Evolutionary conservation across 306 rosid species (phyloP).

Genomic region (Begonia fuchsioides): DNA sequence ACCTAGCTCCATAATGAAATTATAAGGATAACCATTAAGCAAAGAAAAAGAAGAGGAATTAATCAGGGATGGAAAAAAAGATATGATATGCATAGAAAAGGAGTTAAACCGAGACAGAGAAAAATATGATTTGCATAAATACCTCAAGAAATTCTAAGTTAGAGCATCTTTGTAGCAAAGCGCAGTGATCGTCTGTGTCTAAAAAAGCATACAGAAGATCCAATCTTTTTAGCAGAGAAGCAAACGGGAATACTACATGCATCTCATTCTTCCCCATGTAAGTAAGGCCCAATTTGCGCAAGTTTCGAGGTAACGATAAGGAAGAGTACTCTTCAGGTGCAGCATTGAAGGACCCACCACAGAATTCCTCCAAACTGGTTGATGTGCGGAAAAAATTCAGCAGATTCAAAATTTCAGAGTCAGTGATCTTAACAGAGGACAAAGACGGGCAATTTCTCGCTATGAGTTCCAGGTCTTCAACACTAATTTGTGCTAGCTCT

Average conservation of each 20-base stretch:
- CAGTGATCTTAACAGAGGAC: slow-evolving; percentile 58
- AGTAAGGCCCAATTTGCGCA: slow-evolving; percentile 60
- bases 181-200: slow-evolving; percentile 82
- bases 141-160: slow-evolving; percentile 88
- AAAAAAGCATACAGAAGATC: slow-evolving; percentile 81
- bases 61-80: too few species aligned
- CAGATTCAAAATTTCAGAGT: slow-evolving; percentile 55
- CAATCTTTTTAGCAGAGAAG: slow-evolving; percentile 45
- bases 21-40: too few species aligned
- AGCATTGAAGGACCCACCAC: slow-evolving; percentile 68
- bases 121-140: slow-evolving; percentile 3
- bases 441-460: slow-evolving; percentile 69
- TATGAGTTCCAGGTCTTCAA: slow-evolving; percentile 72
- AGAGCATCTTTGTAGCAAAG: slow-evolving; percentile 67
- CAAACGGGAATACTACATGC: slow-evolving; percentile 63
- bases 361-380: slow-evolving; percentile 55
- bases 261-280: slow-evolving; percentile 65
- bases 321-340: slow-evolving; percentile 34
- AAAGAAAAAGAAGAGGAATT: too few species aligned
- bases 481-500: slow-evolving; percentile 30
- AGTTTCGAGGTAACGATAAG: slow-evolving; percentile 43
- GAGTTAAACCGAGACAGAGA: too few species aligned
- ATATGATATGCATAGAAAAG: background rate
- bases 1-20: too few species aligned
- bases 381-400: slow-evolving; percentile 58